Evolutionary conservation across 768 basidiomycete genomes (phyloP), one percentile per base, ranked within the genome.

Genomic region (Lactarius tabidus): DNA sequence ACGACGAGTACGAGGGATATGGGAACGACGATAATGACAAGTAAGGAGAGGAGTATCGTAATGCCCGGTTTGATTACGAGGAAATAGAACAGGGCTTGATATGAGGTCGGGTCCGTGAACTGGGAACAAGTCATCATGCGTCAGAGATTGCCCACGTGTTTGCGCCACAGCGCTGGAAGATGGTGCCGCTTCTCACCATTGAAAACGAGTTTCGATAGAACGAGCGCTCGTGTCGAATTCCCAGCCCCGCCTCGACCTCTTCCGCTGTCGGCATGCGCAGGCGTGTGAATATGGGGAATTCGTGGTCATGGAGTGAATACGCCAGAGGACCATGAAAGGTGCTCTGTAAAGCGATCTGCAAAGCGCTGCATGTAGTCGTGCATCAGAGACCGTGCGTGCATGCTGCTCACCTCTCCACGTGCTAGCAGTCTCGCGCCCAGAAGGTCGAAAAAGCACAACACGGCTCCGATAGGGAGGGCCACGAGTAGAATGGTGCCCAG

Each of bases 81-180:
- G 77, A 93, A 93, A 74, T 93, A 93, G 79, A 93, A 93, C 3
- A 93, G 80, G 0, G 91, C 87, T 77, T 90, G 89, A 74, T 91
- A 93, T 20, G 91, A 89, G 6, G 88, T 90, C 43, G 88, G 77
- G 71, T 93, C 91, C 48, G 87, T 86, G 75, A 93, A 93, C 90
- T 91, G 69, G 23, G 66, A 43, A 26, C 54, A 15, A 53, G 6
- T 10, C 31, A 48, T 48, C 52, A 39, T n/a, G n/a, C 39, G 59
- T 62, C 57, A 67, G 55, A 54, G 15, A 29, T 12, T 57, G 20
- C 41, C 18, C 63, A 70, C 62, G 58, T 59, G 63, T 41, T 26
- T 15, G 51, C 18, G 59, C 59, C 59, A 17, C 23, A 60, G 55
- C 36, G 65, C 53, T 60, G 59, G 57, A 57, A 20, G 38, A 36